These are phyloP conservation scores for Hydrangea macrophylla DNA, from an alignment of 148 eudicot species.

Conservation along the genomic window DNA sequence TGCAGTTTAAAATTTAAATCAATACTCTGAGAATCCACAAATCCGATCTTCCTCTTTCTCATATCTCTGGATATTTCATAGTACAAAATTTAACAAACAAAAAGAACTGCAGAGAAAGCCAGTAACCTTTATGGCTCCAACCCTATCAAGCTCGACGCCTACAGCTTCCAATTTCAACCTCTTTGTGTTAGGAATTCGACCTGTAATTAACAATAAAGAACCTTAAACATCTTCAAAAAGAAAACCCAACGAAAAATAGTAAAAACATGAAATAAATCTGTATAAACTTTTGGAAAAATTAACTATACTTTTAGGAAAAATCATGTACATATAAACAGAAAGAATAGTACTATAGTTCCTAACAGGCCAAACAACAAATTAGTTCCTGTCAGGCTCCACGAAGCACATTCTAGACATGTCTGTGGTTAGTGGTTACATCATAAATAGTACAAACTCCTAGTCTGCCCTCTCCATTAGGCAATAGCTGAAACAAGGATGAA, in stretches of 20 bases:
- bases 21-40: not conserved
- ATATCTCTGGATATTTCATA: not conserved
- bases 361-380: no score
- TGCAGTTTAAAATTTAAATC: not conserved
- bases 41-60: not conserved
- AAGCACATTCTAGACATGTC: no score
- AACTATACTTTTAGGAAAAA: not conserved
- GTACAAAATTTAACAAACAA: not conserved
- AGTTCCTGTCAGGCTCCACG: no score
- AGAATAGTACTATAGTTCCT: no score
- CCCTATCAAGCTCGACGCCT: slow-evolving; percentile 69
- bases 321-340: not conserved
- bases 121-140: slow-evolving; percentile 77
- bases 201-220: slow-evolving; percentile 33
- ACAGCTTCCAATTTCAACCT: slow-evolving; percentile 80
- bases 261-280: no score
- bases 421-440: not conserved
- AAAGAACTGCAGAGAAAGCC: slow-evolving; percentile 9
- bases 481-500: no score
- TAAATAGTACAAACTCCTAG: not conserved
- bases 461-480: not conserved
- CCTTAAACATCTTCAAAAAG: not conserved
- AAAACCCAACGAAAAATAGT: no score
- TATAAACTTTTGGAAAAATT: not conserved
- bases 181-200: slow-evolving; percentile 81